Base-by-base conservation (phyloP, 768 basidiomycete genomes). In the Tephrocybe sp. region DNA sequence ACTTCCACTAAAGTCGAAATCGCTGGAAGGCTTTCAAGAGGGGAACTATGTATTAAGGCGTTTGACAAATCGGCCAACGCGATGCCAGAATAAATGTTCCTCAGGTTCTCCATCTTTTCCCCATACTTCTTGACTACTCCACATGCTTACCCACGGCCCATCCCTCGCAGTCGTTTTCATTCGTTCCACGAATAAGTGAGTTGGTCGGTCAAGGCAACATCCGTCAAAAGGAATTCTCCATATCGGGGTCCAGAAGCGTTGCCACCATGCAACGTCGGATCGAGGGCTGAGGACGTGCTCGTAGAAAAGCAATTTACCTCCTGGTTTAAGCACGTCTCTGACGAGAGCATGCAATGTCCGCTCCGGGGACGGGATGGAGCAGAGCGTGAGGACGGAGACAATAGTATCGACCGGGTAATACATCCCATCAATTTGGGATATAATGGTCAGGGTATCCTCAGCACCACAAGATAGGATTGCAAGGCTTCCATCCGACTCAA, bases 231-330 rank as follows among this genome's bases (percentile, higher is more conserved):
- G 63, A 1, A 71, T 33, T 7, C 61, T 59, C 88, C 88, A 90
- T 2, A 88, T 4, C 0, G 86, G 87, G 3, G 84, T 75, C 87
- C 86, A 89, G 46, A 85, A 73, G 0, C 71, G 52, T 65, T 90
- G 88, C 85, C 85, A 89, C 78, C 80, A 78, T 8, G 77, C 76
- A 0, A 87, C 76, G 54, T 83, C 79, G 7, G 59, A 47, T 1
- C 65, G 63, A 1, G 70, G 75, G 55, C 75, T 84, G 43, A 72
- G 64, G 9, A 89, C 84, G 53, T 90, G 88, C 63, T 90, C 88
- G 52, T 79, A 82, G 58, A 82, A 82, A 16, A 89, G 67, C 0
- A 89, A 50, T 45, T 75, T 69, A 0, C 88, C 88, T 0, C 84
- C 83, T 0, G 85, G 75, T 48, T 75, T 80, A 31, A 90, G 73